Evolutionary conservation across 2,329 filamentous ascomycete genomes (phyloP), one percentile per base, ranked within the genome.

Genomic region (Pseudopyrenochaeta lycopersici): DNA sequence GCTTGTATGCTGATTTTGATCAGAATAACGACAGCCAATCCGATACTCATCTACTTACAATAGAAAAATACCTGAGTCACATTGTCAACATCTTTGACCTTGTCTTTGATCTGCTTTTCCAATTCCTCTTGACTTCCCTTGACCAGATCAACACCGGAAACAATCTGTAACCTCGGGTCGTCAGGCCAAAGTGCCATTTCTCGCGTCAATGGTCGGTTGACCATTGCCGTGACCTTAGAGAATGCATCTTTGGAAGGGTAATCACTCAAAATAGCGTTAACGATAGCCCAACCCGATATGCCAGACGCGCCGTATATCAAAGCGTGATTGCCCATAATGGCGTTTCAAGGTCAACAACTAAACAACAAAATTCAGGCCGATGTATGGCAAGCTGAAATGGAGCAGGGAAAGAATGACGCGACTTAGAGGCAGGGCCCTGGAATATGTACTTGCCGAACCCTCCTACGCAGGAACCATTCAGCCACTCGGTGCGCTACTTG

Each of bases 221-320:
- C 80, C 42, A 82, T 74, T 7, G 80, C 81, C 11, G 79, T 78
- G 5, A 83, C 77, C 30, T 75, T 78, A 20, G 62, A 72, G 60
- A 81, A 83, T 3, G 66, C 70, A 48, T 77, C 73, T n/a, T 76
- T 72, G 18, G 67, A 72, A 3, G 80, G 81, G 52, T 82, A 82
- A 46, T 72, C 77, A 39, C 78, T 66, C 11, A 82, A 67, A 33
- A 82, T 78, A 46, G 79, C 74, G 46, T 81, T 82, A 14, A 80
- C 77, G 46, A 83, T 76, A 6, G 80, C 76, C 80, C 80, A 83
- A 32, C 80, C 80, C 2, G 78, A 77, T 46, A 82, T 79, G n/a
- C 80, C 80, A 56, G 77, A 79, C 41, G 79, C 79, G 31, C 80
- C 80, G 66, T 74, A 72, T 33, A 72, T 63, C 32, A 75, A 67